These are phyloP conservation scores for Phytopythium aichiense DNA, from an alignment of 352 stramenopile species.

Conservation along the genomic window DNA sequence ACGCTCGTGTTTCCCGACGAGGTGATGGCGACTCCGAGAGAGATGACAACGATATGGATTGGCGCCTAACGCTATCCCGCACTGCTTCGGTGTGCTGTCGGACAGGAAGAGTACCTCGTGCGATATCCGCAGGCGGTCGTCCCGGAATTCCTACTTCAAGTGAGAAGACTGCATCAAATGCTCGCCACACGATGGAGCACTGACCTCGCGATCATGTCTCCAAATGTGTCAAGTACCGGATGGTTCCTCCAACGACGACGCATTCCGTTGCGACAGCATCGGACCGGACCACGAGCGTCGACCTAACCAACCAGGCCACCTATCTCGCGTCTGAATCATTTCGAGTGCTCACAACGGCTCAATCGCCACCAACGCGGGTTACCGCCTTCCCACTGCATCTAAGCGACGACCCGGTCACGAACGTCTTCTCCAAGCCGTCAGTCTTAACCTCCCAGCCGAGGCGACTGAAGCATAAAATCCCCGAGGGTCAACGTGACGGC, in stretches of 20 bases:
- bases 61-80: background rate
- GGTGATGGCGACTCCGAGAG: constrained; percentile 9
- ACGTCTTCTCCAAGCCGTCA: background rate
- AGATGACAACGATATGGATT: background rate
- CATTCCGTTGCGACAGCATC: background rate
- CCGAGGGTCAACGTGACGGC: background rate
- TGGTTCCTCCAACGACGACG: background rate
- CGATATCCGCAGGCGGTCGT: constrained; percentile 55
- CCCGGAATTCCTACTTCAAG: constrained; percentile 68
- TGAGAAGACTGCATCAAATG: background rate
- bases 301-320: constrained; percentile 1
- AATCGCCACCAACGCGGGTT: too few species aligned
- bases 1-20: constrained; percentile 38
- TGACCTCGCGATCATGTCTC: background rate
- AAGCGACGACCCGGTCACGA: background rate
- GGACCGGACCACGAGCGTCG: constrained; percentile 3
- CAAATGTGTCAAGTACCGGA: background rate
- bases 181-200: background rate
- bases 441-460: background rate
- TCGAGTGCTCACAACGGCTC: background rate
- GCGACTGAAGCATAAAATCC: background rate
- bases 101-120: constrained; percentile 69
- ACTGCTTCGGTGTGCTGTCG: background rate
- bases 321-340: background rate
- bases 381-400: constrained; percentile 1